Evolutionary conservation across 352 stramenopile genomes (phyloP).

Genomic region (Globisporangium spinosum): DNA sequence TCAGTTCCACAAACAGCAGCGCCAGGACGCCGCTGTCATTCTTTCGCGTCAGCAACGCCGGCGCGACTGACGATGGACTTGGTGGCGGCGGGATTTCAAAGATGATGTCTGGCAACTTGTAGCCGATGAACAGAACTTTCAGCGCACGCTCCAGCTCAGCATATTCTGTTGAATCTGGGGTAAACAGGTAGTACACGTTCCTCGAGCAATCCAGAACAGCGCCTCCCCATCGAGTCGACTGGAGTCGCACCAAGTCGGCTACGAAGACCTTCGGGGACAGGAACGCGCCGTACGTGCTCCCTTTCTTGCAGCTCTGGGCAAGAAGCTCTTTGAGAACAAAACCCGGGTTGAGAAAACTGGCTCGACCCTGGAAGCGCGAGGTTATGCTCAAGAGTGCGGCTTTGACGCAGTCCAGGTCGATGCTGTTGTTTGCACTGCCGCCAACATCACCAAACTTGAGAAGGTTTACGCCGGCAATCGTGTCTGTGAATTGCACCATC

Average conservation of each 20-base stretch:
- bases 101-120: background rate
- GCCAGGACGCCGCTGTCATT: slow-evolving; percentile 12
- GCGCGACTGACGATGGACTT: background rate
- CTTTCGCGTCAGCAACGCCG: background rate
- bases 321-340: background rate
- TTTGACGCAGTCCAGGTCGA: slow-evolving; percentile 14
- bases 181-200: slow-evolving; percentile 1
- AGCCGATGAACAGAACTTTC: background rate
- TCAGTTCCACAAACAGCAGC: slow-evolving; percentile 12
- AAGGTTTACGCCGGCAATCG: background rate
- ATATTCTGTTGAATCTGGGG: background rate
- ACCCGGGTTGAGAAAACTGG: too few species aligned
- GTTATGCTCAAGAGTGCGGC: background rate
- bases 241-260: background rate
- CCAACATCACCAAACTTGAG: slow-evolving; percentile 2
- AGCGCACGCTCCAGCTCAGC: too few species aligned
- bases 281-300: slow-evolving; percentile 9
- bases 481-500: slow-evolving; percentile 8
- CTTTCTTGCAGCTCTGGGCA: background rate
- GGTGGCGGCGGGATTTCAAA: background rate
- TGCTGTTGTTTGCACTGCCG: background rate
- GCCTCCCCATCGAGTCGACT: background rate
- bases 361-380: too few species aligned
- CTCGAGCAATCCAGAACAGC: background rate
- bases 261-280: slow-evolving; percentile 1